Evolutionary conservation across 805 yeast species (phyloP), one percentile per base, ranked within the genome.

Genomic region (Metschnikowia continentalis): DNA sequence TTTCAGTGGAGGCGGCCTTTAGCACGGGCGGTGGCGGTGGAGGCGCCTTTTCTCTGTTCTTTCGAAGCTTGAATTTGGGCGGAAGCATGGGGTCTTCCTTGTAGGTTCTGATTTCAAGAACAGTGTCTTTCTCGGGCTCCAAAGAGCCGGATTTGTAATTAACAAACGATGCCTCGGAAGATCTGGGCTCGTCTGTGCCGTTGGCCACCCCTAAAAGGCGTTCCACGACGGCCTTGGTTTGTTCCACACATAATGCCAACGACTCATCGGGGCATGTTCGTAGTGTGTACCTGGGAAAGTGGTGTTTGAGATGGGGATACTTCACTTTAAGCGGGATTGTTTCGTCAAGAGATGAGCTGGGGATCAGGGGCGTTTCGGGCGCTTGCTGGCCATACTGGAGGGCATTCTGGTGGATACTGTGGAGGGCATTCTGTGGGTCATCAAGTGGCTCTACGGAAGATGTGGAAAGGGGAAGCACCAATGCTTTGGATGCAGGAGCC

Each of bases 21-120:
- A 90, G 76, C 0, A 89, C 80, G 0, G 96, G 95, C 3, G 80
- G 76, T 1, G 76, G 75, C 0, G 89, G 81, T 0, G 86, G 78
- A 0, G 88, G 84, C 0, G 84, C 77, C 44, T 60, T 60, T 37
- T 81, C 83, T 4, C 94, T 86, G 32, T 87, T 82, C 54, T 86
- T 84, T 35, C 90, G 81, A 49, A 86, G 76, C 61, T 83, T 84
- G 68, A 85, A 83, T 50, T 82, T 81, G 0, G 91, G 83, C 0
- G 97, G 97, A 35, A 88, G 82, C 78, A 91, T 77, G 0, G 98
- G 98, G 69, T 92, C 98, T 43, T 78, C 76, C 53, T 82, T 78
- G 42, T 74, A 78, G 49, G 84, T 88, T 13, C 83, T 82, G 40
- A 91, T 81, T 59, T 83, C 83, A 26, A 90, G 77, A 3, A 77